Conservation (phyloP, 2,329 filamentous ascomycete genomes). For the Kalmusia sp. region DNA sequence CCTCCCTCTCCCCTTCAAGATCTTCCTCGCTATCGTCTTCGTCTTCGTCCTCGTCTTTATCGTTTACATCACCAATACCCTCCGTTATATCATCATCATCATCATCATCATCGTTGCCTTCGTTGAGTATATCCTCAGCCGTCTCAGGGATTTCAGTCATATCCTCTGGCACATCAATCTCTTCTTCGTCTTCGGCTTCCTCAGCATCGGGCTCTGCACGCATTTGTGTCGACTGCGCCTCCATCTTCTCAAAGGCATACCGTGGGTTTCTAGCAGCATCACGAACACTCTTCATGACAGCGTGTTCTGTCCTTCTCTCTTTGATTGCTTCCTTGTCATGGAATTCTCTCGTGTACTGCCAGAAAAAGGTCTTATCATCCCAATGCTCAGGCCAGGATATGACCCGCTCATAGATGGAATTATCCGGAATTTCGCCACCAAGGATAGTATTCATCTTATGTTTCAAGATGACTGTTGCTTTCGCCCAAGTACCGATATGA, state of each 20-base stretch:
- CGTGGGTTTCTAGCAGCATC: conserved; percentile 41
- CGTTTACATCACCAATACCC: conserved; percentile 13
- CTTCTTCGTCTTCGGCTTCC: conserved; percentile 24
- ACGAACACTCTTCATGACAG: conserved; percentile 40
- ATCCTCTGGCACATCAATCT: conserved; percentile 36
- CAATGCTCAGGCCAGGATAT: conserved; percentile 41
- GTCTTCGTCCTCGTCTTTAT: conserved; percentile 24
- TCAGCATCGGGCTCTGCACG: conserved; percentile 6
- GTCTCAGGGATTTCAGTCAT: conserved; percentile 39
- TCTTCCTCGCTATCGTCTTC: conserved; percentile 17
- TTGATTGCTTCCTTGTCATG: conserved; percentile 28
- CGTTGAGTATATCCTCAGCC: conserved; percentile 30
- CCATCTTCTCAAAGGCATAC: conserved; percentile 43
- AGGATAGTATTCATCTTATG: conserved; percentile 70
- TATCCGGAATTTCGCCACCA: conserved; percentile 39
- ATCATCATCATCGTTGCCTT: conserved; percentile 22
- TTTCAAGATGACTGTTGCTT: conserved; percentile 86
- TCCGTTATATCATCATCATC: conserved; percentile 13
- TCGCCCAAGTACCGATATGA: conserved; percentile 79
- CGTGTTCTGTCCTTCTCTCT: conserved; percentile 36
- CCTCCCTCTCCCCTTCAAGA: no score
- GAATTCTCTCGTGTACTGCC: conserved; percentile 36
- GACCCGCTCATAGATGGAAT: conserved; percentile 40
- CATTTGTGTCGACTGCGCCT: conserved; percentile 15
- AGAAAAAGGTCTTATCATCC: conserved; percentile 39